Base-by-base conservation (phyloP, 805 yeast species). In the Teunomyces lycoperdinae region DNA sequence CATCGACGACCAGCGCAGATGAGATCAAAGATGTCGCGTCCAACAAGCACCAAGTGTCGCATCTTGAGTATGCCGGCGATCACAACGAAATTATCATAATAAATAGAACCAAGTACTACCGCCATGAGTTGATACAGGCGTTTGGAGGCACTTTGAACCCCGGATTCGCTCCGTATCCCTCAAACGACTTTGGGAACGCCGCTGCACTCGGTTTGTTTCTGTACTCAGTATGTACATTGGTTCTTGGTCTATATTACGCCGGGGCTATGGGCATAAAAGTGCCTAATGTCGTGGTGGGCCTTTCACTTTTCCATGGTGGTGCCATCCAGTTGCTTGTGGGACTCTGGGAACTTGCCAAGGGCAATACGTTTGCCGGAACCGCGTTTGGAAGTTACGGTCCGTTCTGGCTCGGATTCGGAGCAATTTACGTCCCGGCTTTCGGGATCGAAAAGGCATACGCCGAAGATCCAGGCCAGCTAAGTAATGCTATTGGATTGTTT, bases 81-180 rank as follows among this genome's bases (percentile, higher is more conserved):
- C 78, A 74, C 45, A 65, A 66, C 16, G 72, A 74, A 34, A 63
- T 65, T 50, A 66, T 77, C 35, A 67, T 68, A 48, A 67, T 77
- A 38, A 77, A 75, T 45, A 68, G 70, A 44, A 57, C 62, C 34
- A 64, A 68, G 24, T 77, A 80, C 62, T 70, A 72, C 47, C 74
- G 79, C 46, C 71, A 71, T 27, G 90, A 85, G 47, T 76, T 85
- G 52, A 63, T 80, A 53, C 70, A 71, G 30, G 89, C 88, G 2
- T 83, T 84, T 58, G 87, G 85, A 11, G 87, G 87, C 57, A 70
- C 71, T 8, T 64, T 77, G 48, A 73, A 73, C 43, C 71, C 79
- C 4, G 76, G 81, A 44, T 58, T 67, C 49, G 76, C 80, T 50
- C 67, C 73, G 16, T 64, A 70, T 48, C 74, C 83, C 5, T 59